Evolutionary conservation across 1,284 basidiomycete species (phyloP).

Genomic region (Tilletia indica): DNA sequence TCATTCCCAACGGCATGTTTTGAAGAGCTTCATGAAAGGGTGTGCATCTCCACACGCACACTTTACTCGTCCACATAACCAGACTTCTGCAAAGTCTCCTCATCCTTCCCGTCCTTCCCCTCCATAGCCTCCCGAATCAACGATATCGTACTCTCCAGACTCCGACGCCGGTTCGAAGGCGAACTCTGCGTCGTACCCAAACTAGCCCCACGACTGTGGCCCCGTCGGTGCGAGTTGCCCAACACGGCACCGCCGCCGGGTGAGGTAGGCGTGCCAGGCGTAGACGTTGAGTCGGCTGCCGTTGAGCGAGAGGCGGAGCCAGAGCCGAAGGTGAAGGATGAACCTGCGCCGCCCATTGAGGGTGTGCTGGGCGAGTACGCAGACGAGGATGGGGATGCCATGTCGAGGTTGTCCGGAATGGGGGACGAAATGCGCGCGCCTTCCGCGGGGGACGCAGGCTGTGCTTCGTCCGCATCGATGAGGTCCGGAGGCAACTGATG

Average conservation of each 20-base stretch:
- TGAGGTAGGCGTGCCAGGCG: constrained; percentile 21
- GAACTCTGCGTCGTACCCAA: constrained; percentile 94
- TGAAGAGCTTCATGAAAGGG: too few species aligned
- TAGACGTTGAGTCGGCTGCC: not conserved
- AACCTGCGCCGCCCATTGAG: constrained; percentile 26
- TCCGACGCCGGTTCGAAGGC: constrained; percentile 85
- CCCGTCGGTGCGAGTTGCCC: constrained; percentile 60
- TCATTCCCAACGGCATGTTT: too few species aligned
- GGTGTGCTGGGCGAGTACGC: constrained; percentile 37
- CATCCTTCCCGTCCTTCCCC: constrained; percentile 41
- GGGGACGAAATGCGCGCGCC: constrained; percentile 61
- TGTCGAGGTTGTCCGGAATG: constrained; percentile 29
- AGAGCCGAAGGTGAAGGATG: not conserved
- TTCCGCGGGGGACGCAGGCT: constrained; percentile 63
- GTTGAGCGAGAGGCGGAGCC: not conserved
- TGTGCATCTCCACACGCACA: not conserved
- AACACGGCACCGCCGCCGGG: constrained; percentile 17
- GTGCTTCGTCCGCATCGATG: constrained; percentile 78
- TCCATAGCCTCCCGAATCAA: constrained; percentile 69
- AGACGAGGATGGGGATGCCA: constrained; percentile 25
- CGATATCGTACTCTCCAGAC: constrained; percentile 91
- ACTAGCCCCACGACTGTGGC: constrained; percentile 81
- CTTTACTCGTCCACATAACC: constrained; percentile 7
- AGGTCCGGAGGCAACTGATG: constrained; percentile 77
- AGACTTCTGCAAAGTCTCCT: constrained; percentile 25